Conservation (phyloP, 1,284 basidiomycete species). For the Stygiomarasmius scandens region DNA sequence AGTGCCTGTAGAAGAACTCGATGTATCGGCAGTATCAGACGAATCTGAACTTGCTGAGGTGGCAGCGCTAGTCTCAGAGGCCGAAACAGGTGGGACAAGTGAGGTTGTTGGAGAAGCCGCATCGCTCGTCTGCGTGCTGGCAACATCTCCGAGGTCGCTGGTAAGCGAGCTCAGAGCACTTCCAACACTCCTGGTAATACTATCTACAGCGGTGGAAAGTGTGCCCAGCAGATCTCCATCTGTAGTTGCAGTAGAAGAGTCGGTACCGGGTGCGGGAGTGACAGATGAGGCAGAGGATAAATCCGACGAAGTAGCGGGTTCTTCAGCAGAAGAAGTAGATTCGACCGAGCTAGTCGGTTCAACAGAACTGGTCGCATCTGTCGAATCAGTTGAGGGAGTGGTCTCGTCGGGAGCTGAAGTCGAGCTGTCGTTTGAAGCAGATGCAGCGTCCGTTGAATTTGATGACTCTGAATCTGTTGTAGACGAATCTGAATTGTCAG, state of each 20-base stretch:
- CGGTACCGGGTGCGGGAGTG: neutral
- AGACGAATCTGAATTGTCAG: no score
- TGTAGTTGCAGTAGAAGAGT: neutral
- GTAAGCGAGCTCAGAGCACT: no score
- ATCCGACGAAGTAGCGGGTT: no score
- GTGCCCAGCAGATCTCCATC: neutral
- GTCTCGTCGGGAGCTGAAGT: neutral
- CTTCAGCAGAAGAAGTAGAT: no score
- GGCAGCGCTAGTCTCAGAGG: neutral
- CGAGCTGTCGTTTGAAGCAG: no score
- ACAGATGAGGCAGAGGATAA: neutral
- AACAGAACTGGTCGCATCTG: no score
- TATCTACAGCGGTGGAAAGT: neutral
- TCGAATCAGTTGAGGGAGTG: neutral
- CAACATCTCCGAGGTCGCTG: no score
- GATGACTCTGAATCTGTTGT: no score
- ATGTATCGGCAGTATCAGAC: neutral
- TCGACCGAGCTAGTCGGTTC: neutral
- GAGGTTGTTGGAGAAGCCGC: neutral
- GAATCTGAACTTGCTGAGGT: neutral
- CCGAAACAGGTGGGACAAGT: neutral
- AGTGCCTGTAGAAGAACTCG: neutral
- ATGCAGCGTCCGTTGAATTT: no score
- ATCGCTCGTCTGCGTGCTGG: neutral
- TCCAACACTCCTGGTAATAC: no score